Evolutionary conservation across 768 basidiomycete genomes (phyloP), one percentile per base, ranked within the genome.

Genomic region (Lactifluus subvellereus): DNA sequence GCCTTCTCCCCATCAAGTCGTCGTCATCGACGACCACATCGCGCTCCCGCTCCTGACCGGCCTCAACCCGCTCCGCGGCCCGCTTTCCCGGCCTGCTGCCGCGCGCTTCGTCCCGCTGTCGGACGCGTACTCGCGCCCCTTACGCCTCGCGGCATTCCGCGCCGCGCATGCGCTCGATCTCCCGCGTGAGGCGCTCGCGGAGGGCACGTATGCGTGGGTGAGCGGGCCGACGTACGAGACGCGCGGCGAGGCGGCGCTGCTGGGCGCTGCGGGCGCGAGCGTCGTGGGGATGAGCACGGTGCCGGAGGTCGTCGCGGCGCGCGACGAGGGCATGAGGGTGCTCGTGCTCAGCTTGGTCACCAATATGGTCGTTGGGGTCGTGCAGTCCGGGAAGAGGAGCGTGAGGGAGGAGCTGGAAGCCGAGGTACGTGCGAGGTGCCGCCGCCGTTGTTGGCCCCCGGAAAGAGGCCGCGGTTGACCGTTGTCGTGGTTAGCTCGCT

Each of bases 211-310:
- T 68, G 91, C 91, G 1, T 95, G 91, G 89, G 93, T 95, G 51
- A 82, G 85, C 35, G 93, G 94, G 0, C 93, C 94, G 14, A 89
- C 91, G 8, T 95, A 95, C 71, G 93, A 95, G 75, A 91, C 89
- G 0, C 85, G 88, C 2, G 92, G 91, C 0, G 93, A 96, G 68
- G 93, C 91, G 37, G 78, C 86, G 53, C 85, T 94, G 74, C 75
- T 95, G 45, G 77, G 88, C 16, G 74, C 75, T 8, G 84, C 83
- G 0, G 93, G 93, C 3, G 93, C 88, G 1, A 91, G 92, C 68
- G 88, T 94, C n/a, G 93, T 94, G 2, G 93, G 93, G 2, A 95
- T 95, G 93, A 92, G 89, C 67, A 95, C 94, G 0, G 83, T 94
- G 16, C 93, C 92, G 0, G 93, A 95, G 74, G 93, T 95, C 30